Percentiles rank a stretch among this genome's conserved stretches.
Conservation (phyloP, 1,284 basidiomycete species). For the Tilletia caries region DNA sequence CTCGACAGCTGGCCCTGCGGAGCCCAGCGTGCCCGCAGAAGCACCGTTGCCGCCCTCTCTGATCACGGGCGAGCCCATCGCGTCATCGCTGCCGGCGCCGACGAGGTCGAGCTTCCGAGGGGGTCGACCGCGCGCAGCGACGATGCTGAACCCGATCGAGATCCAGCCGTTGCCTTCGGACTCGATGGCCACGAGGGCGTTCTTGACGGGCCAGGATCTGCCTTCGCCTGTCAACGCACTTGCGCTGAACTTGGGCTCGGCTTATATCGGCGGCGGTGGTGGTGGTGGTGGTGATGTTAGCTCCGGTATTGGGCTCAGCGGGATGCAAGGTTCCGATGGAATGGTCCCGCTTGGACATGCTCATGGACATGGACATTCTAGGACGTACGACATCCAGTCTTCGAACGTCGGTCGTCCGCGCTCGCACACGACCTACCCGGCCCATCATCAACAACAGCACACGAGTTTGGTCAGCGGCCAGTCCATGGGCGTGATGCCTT, state of each 20-base stretch:
- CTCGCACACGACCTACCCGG: background rate
- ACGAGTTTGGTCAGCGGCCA: background rate
- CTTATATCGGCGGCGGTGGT: background rate
- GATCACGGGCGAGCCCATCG: background rate
- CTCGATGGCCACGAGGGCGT: background rate
- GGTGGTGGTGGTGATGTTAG: background rate
- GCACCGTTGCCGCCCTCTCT: too few relatives aligned
- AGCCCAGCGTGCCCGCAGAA: too few relatives aligned
- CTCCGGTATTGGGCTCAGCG: too few relatives aligned
- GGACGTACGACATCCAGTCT: background rate
- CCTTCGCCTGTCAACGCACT: constrained; percentile 2
- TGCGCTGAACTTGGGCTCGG: constrained; percentile 7
- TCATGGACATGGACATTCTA: background rate
- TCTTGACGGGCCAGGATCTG: background rate
- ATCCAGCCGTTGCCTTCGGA: background rate
- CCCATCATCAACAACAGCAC: background rate
- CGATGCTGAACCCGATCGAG: constrained; percentile 13
- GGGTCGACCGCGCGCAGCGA: constrained; percentile 1
- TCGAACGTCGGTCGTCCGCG: background rate
- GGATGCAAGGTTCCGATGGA: background rate
- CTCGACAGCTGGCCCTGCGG: background rate
- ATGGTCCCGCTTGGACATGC: background rate
- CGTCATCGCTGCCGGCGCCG: too few relatives aligned
- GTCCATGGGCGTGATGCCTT: background rate
- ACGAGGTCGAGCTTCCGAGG: background rate